A percentile compares a stretch with the other conserved stretches of the same genome.
Conservation (phyloP, 768 basidiomycete species). For the Leccinum arenicola region DNA sequence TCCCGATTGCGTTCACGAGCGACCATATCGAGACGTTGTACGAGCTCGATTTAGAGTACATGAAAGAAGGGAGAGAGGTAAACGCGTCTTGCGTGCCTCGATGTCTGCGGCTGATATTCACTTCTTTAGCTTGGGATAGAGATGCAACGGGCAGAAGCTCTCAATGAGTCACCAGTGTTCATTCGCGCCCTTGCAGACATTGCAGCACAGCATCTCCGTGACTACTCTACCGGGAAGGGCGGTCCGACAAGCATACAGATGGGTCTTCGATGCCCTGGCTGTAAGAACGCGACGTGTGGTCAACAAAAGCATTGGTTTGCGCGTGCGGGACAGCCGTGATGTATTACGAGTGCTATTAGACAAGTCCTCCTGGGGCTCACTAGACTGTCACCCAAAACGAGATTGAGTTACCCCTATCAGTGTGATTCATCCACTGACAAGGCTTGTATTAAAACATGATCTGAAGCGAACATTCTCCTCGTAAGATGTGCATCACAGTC, state of each 20-base stretch:
- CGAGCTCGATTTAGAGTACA: conserved; percentile 93
- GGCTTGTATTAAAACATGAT: neutral
- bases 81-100: conserved; percentile 19
- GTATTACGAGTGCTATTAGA: conserved; percentile 10
- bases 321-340: conserved; percentile 57
- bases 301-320: conserved; percentile 90
- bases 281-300: conserved; percentile 84
- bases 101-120: neutral
- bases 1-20: conserved; percentile 97
- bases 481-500: conserved; percentile 53
- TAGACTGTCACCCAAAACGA: neutral
- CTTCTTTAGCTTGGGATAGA: conserved; percentile 81
- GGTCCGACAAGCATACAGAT: conserved; percentile 77
- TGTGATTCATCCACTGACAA: conserved; percentile 23
- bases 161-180: conserved; percentile 96
- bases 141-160: conserved; percentile 81
- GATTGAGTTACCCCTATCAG: neutral
- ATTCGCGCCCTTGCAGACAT: conserved; percentile 94
- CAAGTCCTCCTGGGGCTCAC: neutral
- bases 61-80: conserved; percentile 87
- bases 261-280: conserved; percentile 88
- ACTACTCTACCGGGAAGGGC: conserved; percentile 50
- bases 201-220: conserved; percentile 71
- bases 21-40: conserved; percentile 99
- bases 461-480: conserved; percentile 1